Evolutionary conservation across 2,329 filamentous ascomycete genomes (phyloP).

Genomic region (Cladosporium sp.): DNA sequence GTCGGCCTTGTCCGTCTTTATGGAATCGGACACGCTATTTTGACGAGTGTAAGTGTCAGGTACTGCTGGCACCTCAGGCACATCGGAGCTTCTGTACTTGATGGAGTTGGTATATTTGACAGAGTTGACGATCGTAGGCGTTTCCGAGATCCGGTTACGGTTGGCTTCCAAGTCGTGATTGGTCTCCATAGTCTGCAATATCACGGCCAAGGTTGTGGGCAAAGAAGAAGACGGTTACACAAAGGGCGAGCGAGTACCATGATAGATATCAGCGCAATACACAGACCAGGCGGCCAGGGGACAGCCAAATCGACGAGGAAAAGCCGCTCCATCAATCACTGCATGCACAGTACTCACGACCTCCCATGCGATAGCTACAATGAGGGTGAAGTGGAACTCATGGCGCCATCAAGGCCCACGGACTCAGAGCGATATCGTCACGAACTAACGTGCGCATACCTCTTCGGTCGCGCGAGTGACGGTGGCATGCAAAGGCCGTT

Average conservation of each 20-base stretch:
- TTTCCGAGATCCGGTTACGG: conserved; percentile 8
- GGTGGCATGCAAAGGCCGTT: background rate
- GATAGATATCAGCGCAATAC: background rate
- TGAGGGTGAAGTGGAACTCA: background rate
- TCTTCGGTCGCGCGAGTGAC: background rate
- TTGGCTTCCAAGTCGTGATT: conserved; percentile 10
- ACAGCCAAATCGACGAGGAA: background rate
- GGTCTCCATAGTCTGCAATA: background rate
- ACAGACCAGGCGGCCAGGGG: background rate
- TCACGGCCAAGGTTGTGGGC: background rate
- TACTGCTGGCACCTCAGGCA: conserved; percentile 6
- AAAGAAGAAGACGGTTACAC: background rate
- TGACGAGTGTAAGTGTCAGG: background rate
- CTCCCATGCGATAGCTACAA: background rate
- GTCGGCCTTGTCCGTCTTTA: background rate
- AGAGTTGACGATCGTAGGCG: conserved; percentile 13
- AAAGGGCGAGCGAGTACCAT: background rate
- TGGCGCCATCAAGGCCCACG: background rate
- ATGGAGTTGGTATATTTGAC: background rate
- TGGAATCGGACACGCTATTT: background rate
- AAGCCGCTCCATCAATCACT: background rate
- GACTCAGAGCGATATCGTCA: background rate
- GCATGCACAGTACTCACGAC: background rate
- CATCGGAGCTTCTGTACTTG: background rate
- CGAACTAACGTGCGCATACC: background rate